Percentiles rank a stretch among this genome's conserved stretches.
phyloP scores from a whole-genome alignment of 768 basidiomycete genomes.

The Calvatia gigantea region DNA sequence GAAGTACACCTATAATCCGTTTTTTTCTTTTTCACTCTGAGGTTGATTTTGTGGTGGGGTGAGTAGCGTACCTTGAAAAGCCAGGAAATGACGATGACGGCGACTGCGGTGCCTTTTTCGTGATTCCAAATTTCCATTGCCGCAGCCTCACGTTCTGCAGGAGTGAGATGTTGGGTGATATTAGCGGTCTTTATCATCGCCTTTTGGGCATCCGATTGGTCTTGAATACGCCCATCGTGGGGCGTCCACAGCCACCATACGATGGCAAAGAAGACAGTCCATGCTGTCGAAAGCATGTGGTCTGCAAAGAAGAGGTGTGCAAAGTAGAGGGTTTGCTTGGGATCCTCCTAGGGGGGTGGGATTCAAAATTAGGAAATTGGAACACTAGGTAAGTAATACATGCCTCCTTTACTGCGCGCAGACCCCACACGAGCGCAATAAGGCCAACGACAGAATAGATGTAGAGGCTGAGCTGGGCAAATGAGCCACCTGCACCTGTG shows the following conservation, averaged over 20 bases:
- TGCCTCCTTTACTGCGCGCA: conserved; percentile 83
- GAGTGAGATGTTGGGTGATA: conserved; percentile 50
- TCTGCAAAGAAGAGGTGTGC: conserved; percentile 92
- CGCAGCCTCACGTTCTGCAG: conserved; percentile 62
- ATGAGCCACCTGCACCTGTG: conserved; percentile 89
- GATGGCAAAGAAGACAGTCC: conserved; percentile 90
- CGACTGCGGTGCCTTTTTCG: conserved; percentile 80
- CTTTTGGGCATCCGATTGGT: conserved; percentile 86
- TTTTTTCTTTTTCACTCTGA: neutral
- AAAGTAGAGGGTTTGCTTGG: conserved; percentile 80
- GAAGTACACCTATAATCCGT: conserved; percentile 76
- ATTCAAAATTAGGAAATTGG: conserved; percentile 6
- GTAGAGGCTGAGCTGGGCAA: conserved; percentile 89
- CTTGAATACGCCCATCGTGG: conserved; percentile 81
- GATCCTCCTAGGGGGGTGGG: conserved; percentile 69
- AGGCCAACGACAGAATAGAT: conserved; percentile 87
- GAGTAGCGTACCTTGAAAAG: conserved; percentile 66
- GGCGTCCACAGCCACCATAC: conserved; percentile 90
- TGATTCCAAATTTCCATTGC: conserved; percentile 85
- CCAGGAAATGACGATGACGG: conserved; percentile 83
- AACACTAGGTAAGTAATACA: conserved; percentile 25
- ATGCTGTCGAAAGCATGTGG: conserved; percentile 84
- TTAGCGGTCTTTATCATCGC: conserved; percentile 69
- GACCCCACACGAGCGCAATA: conserved; percentile 79
- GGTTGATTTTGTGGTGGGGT: neutral